These are phyloP conservation scores for Phaffia tasmanica DNA, from an alignment of 768 basidiomycete species.

Conservation along the genomic window DNA sequence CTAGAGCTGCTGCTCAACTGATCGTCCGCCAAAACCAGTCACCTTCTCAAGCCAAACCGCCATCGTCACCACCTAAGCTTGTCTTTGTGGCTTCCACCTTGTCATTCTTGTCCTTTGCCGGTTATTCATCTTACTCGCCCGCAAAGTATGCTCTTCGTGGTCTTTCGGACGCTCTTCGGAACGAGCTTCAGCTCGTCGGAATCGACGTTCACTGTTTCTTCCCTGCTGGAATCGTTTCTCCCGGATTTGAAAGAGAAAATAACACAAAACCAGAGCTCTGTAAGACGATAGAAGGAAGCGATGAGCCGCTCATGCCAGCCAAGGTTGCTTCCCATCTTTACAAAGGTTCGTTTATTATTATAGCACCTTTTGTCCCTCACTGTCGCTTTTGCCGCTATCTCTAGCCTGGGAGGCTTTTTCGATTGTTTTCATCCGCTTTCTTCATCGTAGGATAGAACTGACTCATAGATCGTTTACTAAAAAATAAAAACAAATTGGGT, in stretches of 20 bases:
- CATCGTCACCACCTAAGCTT: constrained; percentile 51
- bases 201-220: constrained; percentile 71
- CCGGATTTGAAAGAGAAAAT: constrained; percentile 67
- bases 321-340: constrained; percentile 52
- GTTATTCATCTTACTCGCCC: constrained; percentile 69
- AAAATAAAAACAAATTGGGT: no score
- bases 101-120: constrained; percentile 62
- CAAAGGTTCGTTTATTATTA: constrained; percentile 43
- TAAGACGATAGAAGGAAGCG: constrained; percentile 62
- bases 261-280: constrained; percentile 64
- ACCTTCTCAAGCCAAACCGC: constrained; percentile 42
- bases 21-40: constrained; percentile 10
- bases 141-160: constrained; percentile 78
- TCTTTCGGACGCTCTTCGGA: constrained; percentile 69
- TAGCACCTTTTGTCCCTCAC: neutral
- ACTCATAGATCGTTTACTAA: no score
- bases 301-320: constrained; percentile 55
- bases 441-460: no score
- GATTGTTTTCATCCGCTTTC: no score
- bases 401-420: no score
- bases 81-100: constrained; percentile 64
- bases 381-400: neutral
- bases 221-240: constrained; percentile 67
- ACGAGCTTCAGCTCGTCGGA: constrained; percentile 64
- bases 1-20: constrained; percentile 42